Percentiles rank a stretch among this genome's conserved stretches.
These are phyloP conservation scores for Casuarina equisetifolia DNA, from an alignment of 306 rosid species.

Conservation along the genomic window DNA sequence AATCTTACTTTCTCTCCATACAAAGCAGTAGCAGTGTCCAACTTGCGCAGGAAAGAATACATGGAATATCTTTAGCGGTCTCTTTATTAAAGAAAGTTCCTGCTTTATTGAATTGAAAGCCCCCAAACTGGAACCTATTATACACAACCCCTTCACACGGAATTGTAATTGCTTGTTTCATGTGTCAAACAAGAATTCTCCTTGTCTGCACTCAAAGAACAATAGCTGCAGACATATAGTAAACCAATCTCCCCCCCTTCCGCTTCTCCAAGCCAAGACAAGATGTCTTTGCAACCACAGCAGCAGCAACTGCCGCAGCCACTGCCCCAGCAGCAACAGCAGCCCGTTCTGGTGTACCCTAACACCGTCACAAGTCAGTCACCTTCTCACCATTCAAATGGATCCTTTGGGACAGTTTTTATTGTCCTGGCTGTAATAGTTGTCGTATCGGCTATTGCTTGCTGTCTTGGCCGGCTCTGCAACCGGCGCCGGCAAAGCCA, in stretches of 20 bases:
- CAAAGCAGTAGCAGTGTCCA: conserved; percentile 46
- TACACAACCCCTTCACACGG: conserved; percentile 40
- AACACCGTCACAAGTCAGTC: conserved; percentile 42
- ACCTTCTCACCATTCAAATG: conserved; percentile 64
- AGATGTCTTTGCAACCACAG: conserved; percentile 53
- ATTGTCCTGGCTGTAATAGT: conserved; percentile 73
- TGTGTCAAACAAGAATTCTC: conserved; percentile 40
- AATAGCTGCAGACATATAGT: conserved; percentile 27
- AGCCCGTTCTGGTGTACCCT: conserved; percentile 66
- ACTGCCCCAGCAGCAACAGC: conserved; percentile 44
- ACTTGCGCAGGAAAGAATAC: conserved; percentile 32
- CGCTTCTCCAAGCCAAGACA: conserved; percentile 13
- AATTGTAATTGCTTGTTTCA: conserved; percentile 44
- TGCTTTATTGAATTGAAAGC: conserved; percentile 34
- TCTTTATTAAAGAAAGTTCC: conserved; percentile 65
- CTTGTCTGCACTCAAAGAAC: conserved; percentile 62
- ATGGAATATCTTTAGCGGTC: conserved; percentile 39
- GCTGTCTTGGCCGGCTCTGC: conserved; percentile 79
- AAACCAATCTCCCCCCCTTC: conserved; percentile 22
- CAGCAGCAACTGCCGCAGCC: conserved; percentile 39
- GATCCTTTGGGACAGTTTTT: conserved; percentile 85
- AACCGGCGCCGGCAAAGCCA: conserved; percentile 37
- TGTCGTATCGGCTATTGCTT: conserved; percentile 67
- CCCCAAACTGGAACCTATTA: conserved; percentile 31
- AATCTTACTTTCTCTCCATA: conserved; percentile 53